Evolutionary conservation across 805 yeast species (phyloP), one percentile per base, ranked within the genome.

Genomic region (Saturnispora kantuleensis): DNA sequence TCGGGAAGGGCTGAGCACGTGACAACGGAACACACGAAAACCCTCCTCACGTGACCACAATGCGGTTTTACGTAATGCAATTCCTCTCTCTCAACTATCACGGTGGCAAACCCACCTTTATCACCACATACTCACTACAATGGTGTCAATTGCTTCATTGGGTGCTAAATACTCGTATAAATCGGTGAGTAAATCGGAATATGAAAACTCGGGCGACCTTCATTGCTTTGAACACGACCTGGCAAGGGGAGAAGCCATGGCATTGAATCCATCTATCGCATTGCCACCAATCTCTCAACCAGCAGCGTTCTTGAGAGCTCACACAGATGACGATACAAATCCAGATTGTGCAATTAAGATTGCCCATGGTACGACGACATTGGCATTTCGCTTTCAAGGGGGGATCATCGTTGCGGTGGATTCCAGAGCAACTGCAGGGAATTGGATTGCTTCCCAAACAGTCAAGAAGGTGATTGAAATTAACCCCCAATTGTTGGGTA

Each of bases 361-460:
- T 58, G 96, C 97, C 17, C 98, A 93, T 66, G 98, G 98, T 64
- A 93, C 98, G n/a, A 93, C 98, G 6, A 93, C 98, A 11, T 71
- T 93, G 56, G 96, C 97, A 9, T 93, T 93, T 70, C 75, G 97
- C 64, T 93, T 89, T 66, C 79, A 90, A 67, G 96, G 90, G 26
- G 98, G 98, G 18, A 89, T 93, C 53, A 70, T 83, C 34, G 97
- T 93, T 43, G 97, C 97, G 0, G 98, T 93, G 10, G 98, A 93
- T 68, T 88, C 97, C 36, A 79, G 98, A 65, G 98, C 98, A 47
- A 84, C 97, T 8, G 96, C 95, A 2, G 98, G 98, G 38, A 81
- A 84, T 57, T 90, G 97, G 97, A 83, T 93, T 56, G 97, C 97
- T 16, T 88, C 97, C 12, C 97, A 89, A 64, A 88, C 97, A 3